These are phyloP conservation scores for Lumnitzera racemosa DNA, from an alignment of 345 rosid genomes.

Conservation along the genomic window DNA sequence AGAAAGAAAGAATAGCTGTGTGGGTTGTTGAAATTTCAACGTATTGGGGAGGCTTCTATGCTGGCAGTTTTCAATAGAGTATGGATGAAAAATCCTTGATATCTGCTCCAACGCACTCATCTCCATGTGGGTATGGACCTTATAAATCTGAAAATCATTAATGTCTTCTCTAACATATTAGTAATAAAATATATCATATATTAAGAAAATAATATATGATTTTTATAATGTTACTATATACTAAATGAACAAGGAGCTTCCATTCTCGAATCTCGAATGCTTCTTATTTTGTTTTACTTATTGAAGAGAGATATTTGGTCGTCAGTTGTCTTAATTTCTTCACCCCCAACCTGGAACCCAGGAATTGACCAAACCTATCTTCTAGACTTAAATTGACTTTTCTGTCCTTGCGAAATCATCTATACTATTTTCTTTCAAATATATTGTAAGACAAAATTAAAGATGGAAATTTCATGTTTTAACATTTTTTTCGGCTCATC, in stretches of 20 bases:
- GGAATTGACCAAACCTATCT: background rate
- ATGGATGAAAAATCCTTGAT: slow-evolving; percentile 29
- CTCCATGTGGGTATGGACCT: slow-evolving; percentile 32
- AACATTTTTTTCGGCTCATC: too few relatives aligned
- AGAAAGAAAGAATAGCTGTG: slow-evolving; percentile 6
- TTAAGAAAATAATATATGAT: slow-evolving; percentile 2
- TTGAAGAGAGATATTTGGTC: background rate
- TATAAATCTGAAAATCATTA: slow-evolving; percentile 9
- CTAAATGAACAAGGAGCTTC: slow-evolving; percentile 18
- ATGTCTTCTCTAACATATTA: background rate
- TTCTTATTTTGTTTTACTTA: background rate
- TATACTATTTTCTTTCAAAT: background rate
- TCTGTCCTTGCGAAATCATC: background rate
- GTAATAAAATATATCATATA: background rate
- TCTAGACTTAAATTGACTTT: too few relatives aligned
- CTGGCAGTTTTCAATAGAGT: slow-evolving; percentile 5
- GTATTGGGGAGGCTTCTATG: slow-evolving; percentile 21
- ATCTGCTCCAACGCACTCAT: slow-evolving; percentile 35
- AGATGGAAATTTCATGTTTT: too few relatives aligned
- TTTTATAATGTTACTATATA: background rate
- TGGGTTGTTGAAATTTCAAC: slow-evolving; percentile 20
- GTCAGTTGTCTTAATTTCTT: too few relatives aligned
- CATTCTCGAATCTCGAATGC: slow-evolving; percentile 44
- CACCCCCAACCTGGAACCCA: background rate
- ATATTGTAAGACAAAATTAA: too few relatives aligned